These are phyloP conservation scores for Jaapia argillacea DNA, from an alignment of 768 basidiomycete genomes.

Conservation along the genomic window DNA sequence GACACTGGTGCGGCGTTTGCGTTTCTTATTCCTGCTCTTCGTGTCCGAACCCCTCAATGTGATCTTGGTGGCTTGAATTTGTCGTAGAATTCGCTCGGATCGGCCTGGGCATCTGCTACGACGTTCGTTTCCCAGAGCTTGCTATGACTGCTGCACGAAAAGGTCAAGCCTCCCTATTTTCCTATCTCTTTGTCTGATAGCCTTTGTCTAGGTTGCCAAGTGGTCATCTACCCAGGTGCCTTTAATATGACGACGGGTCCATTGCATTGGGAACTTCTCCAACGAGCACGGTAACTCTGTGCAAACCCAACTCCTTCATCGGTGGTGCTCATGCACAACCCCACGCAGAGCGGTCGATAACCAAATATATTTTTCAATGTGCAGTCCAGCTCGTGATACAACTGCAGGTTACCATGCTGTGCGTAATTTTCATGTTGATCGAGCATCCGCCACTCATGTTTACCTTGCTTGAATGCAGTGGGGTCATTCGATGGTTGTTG, in stretches of 20 bases:
- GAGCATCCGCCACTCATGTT: neutral
- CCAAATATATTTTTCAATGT: conserved; percentile 94
- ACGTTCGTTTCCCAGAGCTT: conserved; percentile 90
- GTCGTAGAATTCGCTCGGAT: conserved; percentile 87
- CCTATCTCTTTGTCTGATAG: neutral
- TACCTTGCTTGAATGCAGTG: conserved; percentile 51
- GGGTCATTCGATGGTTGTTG: conserved; percentile 88
- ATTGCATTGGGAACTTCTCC: conserved; percentile 90
- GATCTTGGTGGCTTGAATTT: too few relatives aligned
- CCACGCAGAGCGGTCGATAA: conserved; percentile 80
- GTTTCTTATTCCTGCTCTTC: neutral
- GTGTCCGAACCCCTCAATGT: neutral
- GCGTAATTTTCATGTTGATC: too few relatives aligned
- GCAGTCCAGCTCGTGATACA: conserved; percentile 84
- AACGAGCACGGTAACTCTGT: conserved; percentile 60
- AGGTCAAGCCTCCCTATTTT: conserved; percentile 33
- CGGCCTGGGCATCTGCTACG: conserved; percentile 94
- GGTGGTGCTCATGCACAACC: neutral
- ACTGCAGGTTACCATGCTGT: conserved; percentile 84
- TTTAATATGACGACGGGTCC: conserved; percentile 97
- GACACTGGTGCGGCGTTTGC: conserved; percentile 57
- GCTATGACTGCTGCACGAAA: conserved; percentile 83
- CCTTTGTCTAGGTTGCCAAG: conserved; percentile 57
- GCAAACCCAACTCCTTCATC: neutral
- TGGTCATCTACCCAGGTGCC: conserved; percentile 87